Conservation (phyloP, 2,329 filamentous ascomycete species). For the Phaeosphaeriaceae sp. region DNA sequence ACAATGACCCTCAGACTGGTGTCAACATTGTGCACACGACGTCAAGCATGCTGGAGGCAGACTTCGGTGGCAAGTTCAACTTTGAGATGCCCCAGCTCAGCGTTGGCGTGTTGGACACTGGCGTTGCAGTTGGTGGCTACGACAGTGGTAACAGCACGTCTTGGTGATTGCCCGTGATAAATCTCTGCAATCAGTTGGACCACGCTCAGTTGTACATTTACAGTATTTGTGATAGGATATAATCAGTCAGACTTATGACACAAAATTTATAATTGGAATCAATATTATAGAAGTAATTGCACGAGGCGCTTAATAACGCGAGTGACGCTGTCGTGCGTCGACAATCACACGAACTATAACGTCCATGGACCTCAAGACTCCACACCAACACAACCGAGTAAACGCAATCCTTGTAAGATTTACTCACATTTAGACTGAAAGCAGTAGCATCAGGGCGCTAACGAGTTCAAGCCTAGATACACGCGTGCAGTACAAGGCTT, state of each 20-base stretch:
- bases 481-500: neutral
- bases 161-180: neutral
- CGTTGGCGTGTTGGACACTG: conserved; percentile 61
- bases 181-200: neutral
- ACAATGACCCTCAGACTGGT: conserved; percentile 57
- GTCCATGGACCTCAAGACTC: too few relatives aligned
- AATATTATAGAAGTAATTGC: neutral
- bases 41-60: conserved; percentile 31
- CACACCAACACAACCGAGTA: too few relatives aligned
- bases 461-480: neutral
- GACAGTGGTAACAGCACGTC: neutral
- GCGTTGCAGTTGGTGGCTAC: conserved; percentile 1
- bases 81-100: conserved; percentile 64
- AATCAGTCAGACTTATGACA: neutral
- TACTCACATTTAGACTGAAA: too few relatives aligned
- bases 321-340: too few relatives aligned
- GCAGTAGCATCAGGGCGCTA: too few relatives aligned
- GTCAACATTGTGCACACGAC: conserved; percentile 48
- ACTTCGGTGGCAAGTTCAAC: conserved; percentile 56
- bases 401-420: too few relatives aligned
- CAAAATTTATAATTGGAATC: neutral
- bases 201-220: neutral
- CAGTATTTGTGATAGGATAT: neutral
- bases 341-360: too few relatives aligned
- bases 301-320: too few relatives aligned